Conservation (phyloP, 2,329 filamentous ascomycete species). For the Pseudomassariella vexata region DNA sequence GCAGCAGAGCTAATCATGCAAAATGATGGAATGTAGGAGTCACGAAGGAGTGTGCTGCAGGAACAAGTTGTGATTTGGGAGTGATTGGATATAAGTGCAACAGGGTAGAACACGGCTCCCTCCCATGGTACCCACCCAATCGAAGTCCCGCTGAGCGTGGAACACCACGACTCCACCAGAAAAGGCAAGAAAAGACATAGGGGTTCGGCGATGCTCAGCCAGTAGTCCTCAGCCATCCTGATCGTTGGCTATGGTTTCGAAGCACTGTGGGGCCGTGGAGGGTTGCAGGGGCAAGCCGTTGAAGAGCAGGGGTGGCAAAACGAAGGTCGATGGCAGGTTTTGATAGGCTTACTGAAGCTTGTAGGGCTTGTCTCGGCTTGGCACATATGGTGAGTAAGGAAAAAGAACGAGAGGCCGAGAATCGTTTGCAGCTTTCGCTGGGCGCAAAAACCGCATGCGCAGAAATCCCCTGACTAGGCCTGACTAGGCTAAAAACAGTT, state of each 20-base stretch:
- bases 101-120: slow-evolving; percentile 24
- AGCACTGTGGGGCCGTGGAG: slow-evolving; percentile 28
- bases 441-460: too few relatives aligned
- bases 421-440: slow-evolving; percentile 5
- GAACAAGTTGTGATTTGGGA: slow-evolving; percentile 21
- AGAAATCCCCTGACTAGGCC: too few relatives aligned
- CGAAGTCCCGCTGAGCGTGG: too few relatives aligned
- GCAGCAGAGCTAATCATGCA: slow-evolving; percentile 17
- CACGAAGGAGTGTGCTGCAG: slow-evolving; percentile 24
- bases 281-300: slow-evolving; percentile 18
- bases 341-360: slow-evolving; percentile 5
- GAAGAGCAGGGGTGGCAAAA: slow-evolving; percentile 10
- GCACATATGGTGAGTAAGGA: too few relatives aligned
- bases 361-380: slow-evolving; percentile 28
- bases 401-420: too few relatives aligned
- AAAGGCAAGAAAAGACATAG: too few relatives aligned
- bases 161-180: too few relatives aligned
- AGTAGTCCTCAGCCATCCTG: slow-evolving; percentile 28
- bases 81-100: slow-evolving; percentile 29
- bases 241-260: slow-evolving; percentile 30
- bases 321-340: background rate
- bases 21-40: slow-evolving; percentile 18
- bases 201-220: too few relatives aligned
- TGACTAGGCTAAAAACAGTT: too few relatives aligned
- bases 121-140: slow-evolving; percentile 16